phyloP scores from a whole-genome alignment of 495 filamentous ascomycete genomes.

The Chaetomidium leptoderma region DNA sequence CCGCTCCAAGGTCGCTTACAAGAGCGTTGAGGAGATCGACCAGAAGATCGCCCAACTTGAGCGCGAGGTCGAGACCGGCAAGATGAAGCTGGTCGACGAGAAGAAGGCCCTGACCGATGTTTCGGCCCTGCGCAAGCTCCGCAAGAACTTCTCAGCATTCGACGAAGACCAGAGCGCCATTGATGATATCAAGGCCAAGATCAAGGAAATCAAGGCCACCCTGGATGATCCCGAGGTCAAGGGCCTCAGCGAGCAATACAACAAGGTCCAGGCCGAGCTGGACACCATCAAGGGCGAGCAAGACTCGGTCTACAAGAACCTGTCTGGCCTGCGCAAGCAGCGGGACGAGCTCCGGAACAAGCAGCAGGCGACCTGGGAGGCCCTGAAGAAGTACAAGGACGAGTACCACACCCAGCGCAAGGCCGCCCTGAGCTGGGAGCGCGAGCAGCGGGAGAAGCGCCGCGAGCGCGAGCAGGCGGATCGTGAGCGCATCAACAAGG shows the following conservation, averaged over 20 bases:
- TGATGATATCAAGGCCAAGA: conserved; percentile 75
- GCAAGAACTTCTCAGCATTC: conserved; percentile 82
- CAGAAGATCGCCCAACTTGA: conserved; percentile 73
- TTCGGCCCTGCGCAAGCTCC: conserved; percentile 74
- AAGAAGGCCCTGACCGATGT: conserved; percentile 86
- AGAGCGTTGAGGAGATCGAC: conserved; percentile 82
- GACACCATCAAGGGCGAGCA: conserved; percentile 86
- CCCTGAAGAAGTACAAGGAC: conserved; percentile 80
- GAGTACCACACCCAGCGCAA: conserved; percentile 71
- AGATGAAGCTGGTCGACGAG: conserved; percentile 92
- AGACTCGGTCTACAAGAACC: conserved; percentile 78
- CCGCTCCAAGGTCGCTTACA: conserved; percentile 70
- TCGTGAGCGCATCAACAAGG: conserved; percentile 72
- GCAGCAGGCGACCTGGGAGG: conserved; percentile 76
- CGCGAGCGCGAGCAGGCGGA: conserved; percentile 57
- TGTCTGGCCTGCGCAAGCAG: conserved; percentile 85
- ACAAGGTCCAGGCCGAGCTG: conserved; percentile 75
- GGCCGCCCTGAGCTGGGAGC: conserved; percentile 75
- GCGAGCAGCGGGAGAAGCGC: conserved; percentile 64
- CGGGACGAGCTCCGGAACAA: conserved; percentile 72
- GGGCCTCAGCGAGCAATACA: conserved; percentile 78
- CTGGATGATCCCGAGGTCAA: conserved; percentile 91
- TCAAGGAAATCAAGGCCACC: conserved; percentile 76
- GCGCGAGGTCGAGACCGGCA: conserved; percentile 75
- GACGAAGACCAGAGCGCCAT: conserved; percentile 80